Evolutionary conservation across 2,329 filamentous ascomycete genomes (phyloP).

Genomic region (Albophoma yamanashiensis): DNA sequence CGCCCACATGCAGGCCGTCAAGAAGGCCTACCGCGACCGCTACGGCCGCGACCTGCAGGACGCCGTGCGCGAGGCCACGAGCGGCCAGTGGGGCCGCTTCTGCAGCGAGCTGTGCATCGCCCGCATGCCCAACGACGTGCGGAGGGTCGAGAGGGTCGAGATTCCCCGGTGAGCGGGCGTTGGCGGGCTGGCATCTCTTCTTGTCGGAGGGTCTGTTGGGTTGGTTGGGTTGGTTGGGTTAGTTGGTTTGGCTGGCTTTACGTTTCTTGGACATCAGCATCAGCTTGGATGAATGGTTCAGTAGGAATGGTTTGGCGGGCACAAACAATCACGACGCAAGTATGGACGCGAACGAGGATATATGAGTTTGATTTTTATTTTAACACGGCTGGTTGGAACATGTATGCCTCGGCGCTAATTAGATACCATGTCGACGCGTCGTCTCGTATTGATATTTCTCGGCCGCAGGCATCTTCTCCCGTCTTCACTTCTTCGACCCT

Average conservation of each 20-base stretch:
- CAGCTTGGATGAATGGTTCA: background rate
- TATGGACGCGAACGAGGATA: background rate
- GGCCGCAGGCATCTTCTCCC: background rate
- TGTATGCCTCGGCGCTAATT: background rate
- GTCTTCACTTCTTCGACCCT: slow-evolving; percentile 29
- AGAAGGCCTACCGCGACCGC: slow-evolving; percentile 66
- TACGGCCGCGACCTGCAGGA: slow-evolving; percentile 67
- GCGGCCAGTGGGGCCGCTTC: slow-evolving; percentile 67
- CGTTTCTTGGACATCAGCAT: background rate
- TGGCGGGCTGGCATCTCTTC: background rate
- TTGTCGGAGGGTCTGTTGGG: background rate
- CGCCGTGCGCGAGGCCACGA: slow-evolving; percentile 67
- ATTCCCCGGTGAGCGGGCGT: background rate
- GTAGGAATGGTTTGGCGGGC: background rate
- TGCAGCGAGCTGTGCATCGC: slow-evolving; percentile 59
- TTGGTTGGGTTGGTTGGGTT: no score
- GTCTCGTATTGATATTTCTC: background rate
- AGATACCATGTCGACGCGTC: background rate
- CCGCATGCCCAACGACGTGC: slow-evolving; percentile 48
- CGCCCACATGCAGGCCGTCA: slow-evolving; percentile 67
- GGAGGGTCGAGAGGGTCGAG: slow-evolving; percentile 27
- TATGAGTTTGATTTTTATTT: background rate
- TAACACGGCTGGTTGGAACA: background rate
- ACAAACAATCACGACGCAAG: background rate
- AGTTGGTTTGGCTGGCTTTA: no score